Evolutionary conservation across 2,329 filamentous ascomycete genomes (phyloP), one percentile per base, ranked within the genome.

Genomic region (Diplodia intermedia): DNA sequence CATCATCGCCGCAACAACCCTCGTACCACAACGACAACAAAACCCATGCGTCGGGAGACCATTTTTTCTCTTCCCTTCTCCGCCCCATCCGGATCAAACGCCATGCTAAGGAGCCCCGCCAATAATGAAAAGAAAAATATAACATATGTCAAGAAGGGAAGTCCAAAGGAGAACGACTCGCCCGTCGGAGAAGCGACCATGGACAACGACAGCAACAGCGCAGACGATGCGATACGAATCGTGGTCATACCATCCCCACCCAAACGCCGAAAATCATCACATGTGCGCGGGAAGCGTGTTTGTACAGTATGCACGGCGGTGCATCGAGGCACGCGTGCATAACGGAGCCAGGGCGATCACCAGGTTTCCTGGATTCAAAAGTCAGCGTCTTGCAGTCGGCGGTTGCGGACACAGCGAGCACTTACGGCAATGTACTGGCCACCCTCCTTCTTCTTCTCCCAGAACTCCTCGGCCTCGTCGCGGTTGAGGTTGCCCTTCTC

Each of bases 341-440:
- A 61, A 23, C 23, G 38, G 40, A 47, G 12, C 2, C 8, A 54
- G 3, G 15, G 12, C 1, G 15, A n/a, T 47, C n/a, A 47, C 43
- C 43, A 47, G 18, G 65, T 66, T 57, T 66, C 65, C 65, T 66
- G 15, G 4, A 33, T 14, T 26, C 9, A 38, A 38, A 33, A 8
- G 53, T 66, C 29, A 66, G 53, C 65, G 36, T 14, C 26, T 38
- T 38, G 36, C 36, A 38, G 36, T 38, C 36, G 36, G 9, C 36
- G 36, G 36, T 38, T 38, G 36, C 36, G 36, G 36, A 38, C 36
- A 38, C 36, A 3, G 36, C 36, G 8, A 12, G 9, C 7, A 75
- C 79, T 79, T 75, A 82, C 94, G 69, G 94, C 93, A 85, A 97
- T 97, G 78, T 97, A 99, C 82, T 97, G 94, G 4, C 94, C 94